Percentiles rank a stretch among this genome's conserved stretches.
These are phyloP conservation scores for Trichophyton mentagrophytes DNA, from an alignment of 2,329 filamentous ascomycete genomes.

Conservation along the genomic window DNA sequence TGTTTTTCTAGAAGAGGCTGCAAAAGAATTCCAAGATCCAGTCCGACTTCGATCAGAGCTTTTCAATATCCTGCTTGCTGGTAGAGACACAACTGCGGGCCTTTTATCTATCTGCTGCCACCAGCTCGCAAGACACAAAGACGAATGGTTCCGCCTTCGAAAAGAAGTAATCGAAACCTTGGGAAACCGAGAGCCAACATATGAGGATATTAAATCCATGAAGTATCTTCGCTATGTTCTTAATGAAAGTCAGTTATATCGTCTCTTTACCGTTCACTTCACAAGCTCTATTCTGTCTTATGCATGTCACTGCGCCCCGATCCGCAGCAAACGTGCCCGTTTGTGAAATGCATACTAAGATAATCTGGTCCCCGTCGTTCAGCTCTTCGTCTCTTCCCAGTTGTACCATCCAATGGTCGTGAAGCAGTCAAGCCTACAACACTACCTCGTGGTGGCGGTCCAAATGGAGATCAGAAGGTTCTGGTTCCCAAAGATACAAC, in stretches of 20 bases:
- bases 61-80: conserved; percentile 41
- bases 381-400: conserved; percentile 42
- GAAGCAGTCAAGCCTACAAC: conserved; percentile 37
- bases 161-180: conserved; percentile 27
- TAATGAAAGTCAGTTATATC: conserved; percentile 22
- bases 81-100: conserved; percentile 43
- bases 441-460: conserved; percentile 38
- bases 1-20: conserved; percentile 39
- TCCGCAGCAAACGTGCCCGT: background rate
- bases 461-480: conserved; percentile 35
- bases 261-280: background rate
- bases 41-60: conserved; percentile 38
- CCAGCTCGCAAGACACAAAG: conserved; percentile 32
- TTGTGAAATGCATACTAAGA: background rate
- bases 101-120: conserved; percentile 37
- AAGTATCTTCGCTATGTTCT: conserved; percentile 27
- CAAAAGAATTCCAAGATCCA: conserved; percentile 35
- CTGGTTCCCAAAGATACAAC: conserved; percentile 35
- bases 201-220: conserved; percentile 31
- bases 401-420: conserved; percentile 45
- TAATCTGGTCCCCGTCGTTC: background rate
- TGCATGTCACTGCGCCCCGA: background rate
- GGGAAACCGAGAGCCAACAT: conserved; percentile 31
- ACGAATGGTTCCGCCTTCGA: conserved; percentile 27
- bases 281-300: background rate